A percentile compares a stretch with the other conserved stretches of the same genome.
Evolutionary conservation across 768 basidiomycete genomes (phyloP).

Genomic region (Amylocystis lapponica): DNA sequence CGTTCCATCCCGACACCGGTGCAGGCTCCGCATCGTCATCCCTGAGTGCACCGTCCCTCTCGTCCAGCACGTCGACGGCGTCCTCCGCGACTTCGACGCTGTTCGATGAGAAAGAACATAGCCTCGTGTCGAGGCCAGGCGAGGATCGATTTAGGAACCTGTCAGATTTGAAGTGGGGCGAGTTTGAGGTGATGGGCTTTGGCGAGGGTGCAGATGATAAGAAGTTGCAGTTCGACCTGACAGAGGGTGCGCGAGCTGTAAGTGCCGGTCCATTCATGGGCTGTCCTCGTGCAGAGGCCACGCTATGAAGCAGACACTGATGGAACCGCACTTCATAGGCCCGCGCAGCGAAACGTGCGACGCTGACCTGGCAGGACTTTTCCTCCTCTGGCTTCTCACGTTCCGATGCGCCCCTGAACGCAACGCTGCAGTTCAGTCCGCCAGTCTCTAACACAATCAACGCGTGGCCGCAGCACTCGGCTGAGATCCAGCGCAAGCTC

Average conservation of each 20-base stretch:
- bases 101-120: conserved; percentile 27
- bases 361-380: conserved; percentile 90
- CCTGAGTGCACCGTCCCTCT: conserved; percentile 31
- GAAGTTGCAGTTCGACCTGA: conserved; percentile 89
- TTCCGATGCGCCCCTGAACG: conserved; percentile 65
- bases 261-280: conserved; percentile 26
- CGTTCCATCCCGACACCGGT: conserved; percentile 47
- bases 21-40: conserved; percentile 26
- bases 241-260: conserved; percentile 74
- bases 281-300: conserved; percentile 1
- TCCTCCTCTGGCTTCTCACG: conserved; percentile 79
- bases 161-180: conserved; percentile 87
- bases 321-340: conserved; percentile 34
- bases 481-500: conserved; percentile 69
- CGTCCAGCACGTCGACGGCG: conserved; percentile 32
- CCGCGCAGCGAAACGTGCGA: conserved; percentile 67
- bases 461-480: conserved; percentile 69
- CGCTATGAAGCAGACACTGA: not conserved
- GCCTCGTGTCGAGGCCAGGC: conserved; percentile 28
- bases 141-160: conserved; percentile 75
- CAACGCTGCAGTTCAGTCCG: conserved; percentile 75
- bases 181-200: conserved; percentile 85
- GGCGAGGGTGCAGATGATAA: conserved; percentile 47
- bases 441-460: conserved; percentile 54
- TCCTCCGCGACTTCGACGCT: conserved; percentile 26